These are phyloP conservation scores for Suillus bovinus DNA, from an alignment of 768 basidiomycete species.

Conservation along the genomic window DNA sequence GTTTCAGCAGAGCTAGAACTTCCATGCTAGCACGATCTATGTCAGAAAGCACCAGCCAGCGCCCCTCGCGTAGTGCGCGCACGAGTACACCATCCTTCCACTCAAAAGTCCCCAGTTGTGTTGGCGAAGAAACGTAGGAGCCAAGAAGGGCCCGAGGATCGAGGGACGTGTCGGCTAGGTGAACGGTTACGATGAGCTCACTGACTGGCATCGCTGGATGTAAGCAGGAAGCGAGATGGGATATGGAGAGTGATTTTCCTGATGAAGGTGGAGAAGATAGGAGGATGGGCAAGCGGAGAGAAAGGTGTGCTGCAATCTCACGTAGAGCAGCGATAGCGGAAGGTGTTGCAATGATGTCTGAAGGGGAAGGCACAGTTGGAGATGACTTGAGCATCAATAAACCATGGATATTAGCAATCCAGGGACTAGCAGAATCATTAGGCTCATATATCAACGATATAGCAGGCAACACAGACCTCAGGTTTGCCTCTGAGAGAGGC, in stretches of 20 bases:
- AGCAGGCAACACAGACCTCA: slow-evolving; percentile 49
- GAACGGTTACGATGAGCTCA: slow-evolving; percentile 80
- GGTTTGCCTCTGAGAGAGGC: slow-evolving; percentile 44
- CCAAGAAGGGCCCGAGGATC: slow-evolving; percentile 93
- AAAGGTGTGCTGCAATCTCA: slow-evolving; percentile 61
- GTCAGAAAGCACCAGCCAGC: slow-evolving; percentile 92
- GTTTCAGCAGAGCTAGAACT: slow-evolving; percentile 83
- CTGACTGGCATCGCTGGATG: slow-evolving; percentile 46
- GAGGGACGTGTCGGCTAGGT: slow-evolving; percentile 93
- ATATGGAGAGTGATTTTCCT: slow-evolving; percentile 81
- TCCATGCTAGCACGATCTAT: slow-evolving; percentile 90
- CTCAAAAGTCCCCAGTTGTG: slow-evolving; percentile 84
- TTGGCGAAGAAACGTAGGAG: slow-evolving; percentile 87
- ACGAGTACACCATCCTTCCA: slow-evolving; percentile 96
- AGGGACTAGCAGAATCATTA: slow-evolving; percentile 43
- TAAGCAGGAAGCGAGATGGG: slow-evolving; percentile 70
- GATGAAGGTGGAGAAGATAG: slow-evolving; percentile 85
- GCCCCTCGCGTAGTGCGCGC: slow-evolving; percentile 84
- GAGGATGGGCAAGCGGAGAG: slow-evolving; percentile 73
- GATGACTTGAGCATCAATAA: slow-evolving; percentile 60
- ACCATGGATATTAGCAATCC: slow-evolving; percentile 63
- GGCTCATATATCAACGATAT: slow-evolving; percentile 2
- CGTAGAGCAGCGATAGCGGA: slow-evolving; percentile 61
- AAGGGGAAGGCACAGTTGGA: slow-evolving; percentile 23
- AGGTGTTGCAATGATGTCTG: slow-evolving; percentile 60